These are phyloP conservation scores for Candida xiaguanensis DNA, from an alignment of 805 yeast genomes.

Conservation along the genomic window DNA sequence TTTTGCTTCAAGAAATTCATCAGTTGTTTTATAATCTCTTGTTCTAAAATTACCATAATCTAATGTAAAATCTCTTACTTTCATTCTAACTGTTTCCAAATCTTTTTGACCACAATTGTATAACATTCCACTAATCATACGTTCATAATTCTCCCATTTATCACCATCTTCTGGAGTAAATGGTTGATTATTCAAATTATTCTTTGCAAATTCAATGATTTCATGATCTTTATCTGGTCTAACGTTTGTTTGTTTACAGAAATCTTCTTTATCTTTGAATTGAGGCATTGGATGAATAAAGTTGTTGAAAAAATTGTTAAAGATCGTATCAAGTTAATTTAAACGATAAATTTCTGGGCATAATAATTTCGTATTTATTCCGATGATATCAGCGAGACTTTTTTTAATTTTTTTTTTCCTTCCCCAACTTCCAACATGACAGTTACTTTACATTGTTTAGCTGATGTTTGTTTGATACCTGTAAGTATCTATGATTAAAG, in stretches of 20 bases:
- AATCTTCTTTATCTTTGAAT: conserved; percentile 11
- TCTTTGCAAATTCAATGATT: conserved; percentile 12
- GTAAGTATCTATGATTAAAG: no score
- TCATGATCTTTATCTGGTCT: conserved; percentile 9
- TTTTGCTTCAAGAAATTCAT: conserved; percentile 10
- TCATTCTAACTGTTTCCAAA: conserved; percentile 10
- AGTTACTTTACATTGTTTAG: conserved; percentile 62
- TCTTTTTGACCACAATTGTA: conserved; percentile 9
- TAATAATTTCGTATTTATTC: no score
- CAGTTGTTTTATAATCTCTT: conserved; percentile 8
- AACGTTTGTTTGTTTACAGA: conserved; percentile 11
- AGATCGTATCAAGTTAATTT: no score
- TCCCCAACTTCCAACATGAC: conserved; percentile 7
- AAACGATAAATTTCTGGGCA: not conserved
- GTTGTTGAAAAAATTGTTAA: not conserved
- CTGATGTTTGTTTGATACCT: conserved; percentile 85
- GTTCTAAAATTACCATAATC: conserved; percentile 11
- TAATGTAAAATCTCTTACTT: conserved; percentile 9
- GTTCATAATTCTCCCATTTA: conserved; percentile 13
- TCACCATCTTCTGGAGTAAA: conserved; percentile 8
- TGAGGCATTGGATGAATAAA: conserved; percentile 3
- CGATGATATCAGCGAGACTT: no score
- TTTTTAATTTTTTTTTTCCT: not conserved
- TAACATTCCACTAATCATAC: conserved; percentile 16
- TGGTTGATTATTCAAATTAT: conserved; percentile 12